Conservation (phyloP, 805 yeast species). For the Wickerhamiella siamensis region DNA sequence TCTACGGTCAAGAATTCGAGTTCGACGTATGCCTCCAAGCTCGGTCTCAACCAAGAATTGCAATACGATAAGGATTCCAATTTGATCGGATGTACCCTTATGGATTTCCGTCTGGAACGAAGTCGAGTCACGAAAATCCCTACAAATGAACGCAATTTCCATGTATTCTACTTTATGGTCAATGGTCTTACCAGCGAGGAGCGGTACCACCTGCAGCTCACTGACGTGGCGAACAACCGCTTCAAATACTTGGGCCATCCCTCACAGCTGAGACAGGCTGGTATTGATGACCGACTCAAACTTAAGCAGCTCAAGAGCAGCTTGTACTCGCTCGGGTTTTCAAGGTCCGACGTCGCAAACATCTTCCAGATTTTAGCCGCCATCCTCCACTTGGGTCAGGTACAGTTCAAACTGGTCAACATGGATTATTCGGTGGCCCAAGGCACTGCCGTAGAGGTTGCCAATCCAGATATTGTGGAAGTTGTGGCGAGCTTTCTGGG, state of each 20-base stretch:
- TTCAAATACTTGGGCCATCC: constrained; percentile 33
- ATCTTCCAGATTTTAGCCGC: constrained; percentile 36
- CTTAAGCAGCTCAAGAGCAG: constrained; percentile 36
- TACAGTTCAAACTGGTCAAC: constrained; percentile 24
- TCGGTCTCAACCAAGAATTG: constrained; percentile 41
- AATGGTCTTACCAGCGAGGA: constrained; percentile 34
- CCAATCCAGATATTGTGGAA: constrained; percentile 23
- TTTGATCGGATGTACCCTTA: constrained; percentile 39
- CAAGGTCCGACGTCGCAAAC: constrained; percentile 32
- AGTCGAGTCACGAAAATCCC: constrained; percentile 39
- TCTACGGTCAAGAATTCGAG: constrained; percentile 27
- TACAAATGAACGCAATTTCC: constrained; percentile 41
- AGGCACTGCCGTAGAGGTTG: constrained; percentile 26
- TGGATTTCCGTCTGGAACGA: constrained; percentile 42
- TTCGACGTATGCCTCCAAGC: constrained; percentile 31
- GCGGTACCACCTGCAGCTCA: constrained; percentile 30
- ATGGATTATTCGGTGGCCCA: constrained; percentile 25
- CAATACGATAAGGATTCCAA: constrained; percentile 34
- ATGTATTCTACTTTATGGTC: constrained; percentile 42
- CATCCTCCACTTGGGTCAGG: constrained; percentile 31
- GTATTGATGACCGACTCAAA: constrained; percentile 36
- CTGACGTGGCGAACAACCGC: constrained; percentile 24
- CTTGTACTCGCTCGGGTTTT: constrained; percentile 35
- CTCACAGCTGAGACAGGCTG: constrained; percentile 27
- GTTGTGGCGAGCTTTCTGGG: constrained; percentile 28